Evolutionary conservation across 1,139 yeast genomes (phyloP).

Genomic region (Blastobotrys arbuscula): DNA sequence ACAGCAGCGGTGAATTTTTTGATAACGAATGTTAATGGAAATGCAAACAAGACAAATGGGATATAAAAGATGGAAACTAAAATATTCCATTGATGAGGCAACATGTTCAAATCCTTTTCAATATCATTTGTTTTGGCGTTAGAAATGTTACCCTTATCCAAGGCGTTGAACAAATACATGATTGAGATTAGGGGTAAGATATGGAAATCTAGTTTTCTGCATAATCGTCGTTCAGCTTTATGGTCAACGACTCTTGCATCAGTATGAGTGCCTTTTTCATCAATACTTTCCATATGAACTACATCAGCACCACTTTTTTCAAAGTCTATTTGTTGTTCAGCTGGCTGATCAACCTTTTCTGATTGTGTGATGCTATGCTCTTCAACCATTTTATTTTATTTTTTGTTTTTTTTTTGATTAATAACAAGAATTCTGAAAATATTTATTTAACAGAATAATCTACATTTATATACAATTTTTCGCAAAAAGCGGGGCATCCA

Average conservation of each 20-base stretch:
- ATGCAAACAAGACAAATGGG: conserved; percentile 59
- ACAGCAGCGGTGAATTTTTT: conserved; percentile 47
- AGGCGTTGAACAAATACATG: conserved; percentile 53
- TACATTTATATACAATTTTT: no score
- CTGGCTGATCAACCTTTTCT: background rate
- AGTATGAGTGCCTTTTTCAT: background rate
- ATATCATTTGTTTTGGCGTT: conserved; percentile 55
- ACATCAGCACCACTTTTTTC: background rate
- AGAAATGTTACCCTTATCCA: conserved; percentile 59
- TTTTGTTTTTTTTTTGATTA: background rate
- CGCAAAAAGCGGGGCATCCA: no score
- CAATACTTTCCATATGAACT: background rate
- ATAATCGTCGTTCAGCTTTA: conserved; percentile 22
- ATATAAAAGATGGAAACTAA: conserved; percentile 54
- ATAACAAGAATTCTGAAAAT: background rate
- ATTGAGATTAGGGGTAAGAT: conserved; percentile 52
- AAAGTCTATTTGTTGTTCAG: background rate
- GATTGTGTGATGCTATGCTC: background rate
- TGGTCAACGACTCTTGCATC: conserved; percentile 22
- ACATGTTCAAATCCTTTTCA: conserved; percentile 47
- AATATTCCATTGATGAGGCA: conserved; percentile 49
- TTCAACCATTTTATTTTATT: no score
- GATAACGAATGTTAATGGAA: conserved; percentile 46
- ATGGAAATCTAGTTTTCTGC: conserved; percentile 48
- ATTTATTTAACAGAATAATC: no score